These are phyloP conservation scores for Heimioporus sp. DNA, from an alignment of 768 basidiomycete genomes.

Conservation along the genomic window DNA sequence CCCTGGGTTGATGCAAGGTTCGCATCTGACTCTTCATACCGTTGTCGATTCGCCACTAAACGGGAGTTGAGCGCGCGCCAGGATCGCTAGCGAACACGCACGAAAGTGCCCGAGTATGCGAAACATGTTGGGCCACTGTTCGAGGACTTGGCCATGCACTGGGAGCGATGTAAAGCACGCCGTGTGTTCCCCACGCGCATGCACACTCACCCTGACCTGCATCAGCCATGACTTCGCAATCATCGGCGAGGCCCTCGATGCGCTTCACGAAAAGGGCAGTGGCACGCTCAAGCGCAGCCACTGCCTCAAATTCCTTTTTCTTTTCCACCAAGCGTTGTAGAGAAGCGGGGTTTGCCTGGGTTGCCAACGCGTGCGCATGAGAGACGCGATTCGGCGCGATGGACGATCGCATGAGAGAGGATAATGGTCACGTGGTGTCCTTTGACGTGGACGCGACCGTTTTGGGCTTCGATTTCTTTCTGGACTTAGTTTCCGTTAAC, in stretches of 20 bases:
- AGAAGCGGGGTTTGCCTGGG: conserved; percentile 46
- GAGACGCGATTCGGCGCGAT: conserved; percentile 50
- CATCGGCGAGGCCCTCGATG: conserved; percentile 65
- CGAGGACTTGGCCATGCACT: conserved; percentile 78
- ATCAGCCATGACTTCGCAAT: conserved; percentile 75
- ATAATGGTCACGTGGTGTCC: conserved; percentile 12
- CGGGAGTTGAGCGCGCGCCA: background rate
- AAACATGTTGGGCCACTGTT: conserved; percentile 85
- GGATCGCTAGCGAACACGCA: conserved; percentile 33
- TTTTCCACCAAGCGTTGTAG: conserved; percentile 64
- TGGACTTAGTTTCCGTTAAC: background rate
- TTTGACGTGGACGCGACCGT: conserved; percentile 9
- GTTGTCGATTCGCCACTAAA: conserved; percentile 51
- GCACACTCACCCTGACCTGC: conserved; percentile 59
- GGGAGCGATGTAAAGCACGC: background rate
- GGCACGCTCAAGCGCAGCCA: conserved; percentile 66
- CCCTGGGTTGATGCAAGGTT: conserved; percentile 34
- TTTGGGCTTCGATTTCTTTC: background rate
- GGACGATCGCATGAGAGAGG: conserved; percentile 53
- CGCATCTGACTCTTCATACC: conserved; percentile 22
- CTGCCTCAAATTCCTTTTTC: conserved; percentile 79
- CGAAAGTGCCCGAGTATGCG: conserved; percentile 67
- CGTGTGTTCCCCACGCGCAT: no score
- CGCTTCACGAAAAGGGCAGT: conserved; percentile 63
- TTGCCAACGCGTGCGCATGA: conserved; percentile 37